Evolutionary conservation across 768 basidiomycete species (phyloP), one percentile per base, ranked within the genome.

Genomic region (Tylopilus subfusipes): DNA sequence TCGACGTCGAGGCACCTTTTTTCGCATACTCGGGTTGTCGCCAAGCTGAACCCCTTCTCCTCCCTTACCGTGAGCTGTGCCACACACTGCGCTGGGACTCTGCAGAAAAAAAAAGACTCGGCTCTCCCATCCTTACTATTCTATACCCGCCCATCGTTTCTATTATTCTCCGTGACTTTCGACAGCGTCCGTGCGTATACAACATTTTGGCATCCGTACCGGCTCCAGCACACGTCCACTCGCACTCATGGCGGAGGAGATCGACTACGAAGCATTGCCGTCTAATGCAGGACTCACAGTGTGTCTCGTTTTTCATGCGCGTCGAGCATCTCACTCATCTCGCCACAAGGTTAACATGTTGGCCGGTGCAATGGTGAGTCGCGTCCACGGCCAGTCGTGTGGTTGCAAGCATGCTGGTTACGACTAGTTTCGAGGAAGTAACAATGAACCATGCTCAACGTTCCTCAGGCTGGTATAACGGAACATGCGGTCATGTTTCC

Each of bases 401-500:
- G 11, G 27, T 50, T 52, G 43, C 48, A 24, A 33, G 53, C 53
- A 53, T 45, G 31, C 19, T 21, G 38, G 43, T 24, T 13, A 22
- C 42, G 25, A 31, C 36, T 31, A 36, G 31, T 25, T 27, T 40
- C 38, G 34, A 30, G 30, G 43, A 31, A 36, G 34, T 7, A 29
- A 50, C 33, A 11, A 19, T 6, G 48, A 51, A 8, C 7, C 29
- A 42, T 54, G 50, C 59, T 72, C 21, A 70, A 25, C n/a, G 11
- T 42, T 60, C 25, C 54, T 24, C 69, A 96, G 94, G 97, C 97
- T 63, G 97, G 97, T 56, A 98, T 99, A 63, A 94, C 95, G 50
- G 97, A 99, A 72, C 97, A 99, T 75, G 90, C 94, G 29, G 93
- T 97, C 69, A 98, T 99, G 89, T 99, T 91, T 70, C 97, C 97